Evolutionary conservation across 2,329 filamentous ascomycete species (phyloP).

Genomic region (Zasmidium cellare): DNA sequence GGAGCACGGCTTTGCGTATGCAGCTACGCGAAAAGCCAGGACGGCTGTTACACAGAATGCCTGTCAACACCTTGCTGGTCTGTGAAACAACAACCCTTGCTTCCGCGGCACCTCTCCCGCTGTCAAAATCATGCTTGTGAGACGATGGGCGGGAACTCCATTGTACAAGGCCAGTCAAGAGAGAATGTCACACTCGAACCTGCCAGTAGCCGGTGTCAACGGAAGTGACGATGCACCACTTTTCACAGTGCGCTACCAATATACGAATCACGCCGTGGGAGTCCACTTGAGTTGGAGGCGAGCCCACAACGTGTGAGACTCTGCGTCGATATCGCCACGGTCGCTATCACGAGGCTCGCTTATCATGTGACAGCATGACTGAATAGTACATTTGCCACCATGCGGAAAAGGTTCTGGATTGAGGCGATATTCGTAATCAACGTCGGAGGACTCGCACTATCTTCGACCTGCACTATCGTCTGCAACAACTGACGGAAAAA

Average conservation of each 20-base stretch:
- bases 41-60: constrained; percentile 1
- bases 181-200: neutral
- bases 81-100: neutral
- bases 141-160: neutral
- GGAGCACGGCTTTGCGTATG: constrained; percentile 7
- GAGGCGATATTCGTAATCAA: too few species aligned
- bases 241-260: neutral
- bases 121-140: constrained; percentile 2
- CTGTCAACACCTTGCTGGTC: neutral
- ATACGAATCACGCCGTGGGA: neutral
- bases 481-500: too few species aligned
- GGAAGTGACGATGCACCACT: neutral
- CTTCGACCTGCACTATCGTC: too few species aligned
- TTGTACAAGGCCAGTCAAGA: neutral
- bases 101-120: neutral
- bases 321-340: too few species aligned
- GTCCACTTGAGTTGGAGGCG: too few species aligned
- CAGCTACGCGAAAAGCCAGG: constrained; percentile 7
- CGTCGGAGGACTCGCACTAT: too few species aligned
- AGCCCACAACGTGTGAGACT: too few species aligned
- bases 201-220: constrained; percentile 8
- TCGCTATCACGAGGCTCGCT: too few species aligned
- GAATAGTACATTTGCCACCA: too few species aligned
- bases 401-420: too few species aligned
- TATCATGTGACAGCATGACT: too few species aligned